Percentiles rank a stretch among this genome's conserved stretches.
Evolutionary conservation across 768 basidiomycete genomes (phyloP).

Genomic region (Crassisporium funariophilum): DNA sequence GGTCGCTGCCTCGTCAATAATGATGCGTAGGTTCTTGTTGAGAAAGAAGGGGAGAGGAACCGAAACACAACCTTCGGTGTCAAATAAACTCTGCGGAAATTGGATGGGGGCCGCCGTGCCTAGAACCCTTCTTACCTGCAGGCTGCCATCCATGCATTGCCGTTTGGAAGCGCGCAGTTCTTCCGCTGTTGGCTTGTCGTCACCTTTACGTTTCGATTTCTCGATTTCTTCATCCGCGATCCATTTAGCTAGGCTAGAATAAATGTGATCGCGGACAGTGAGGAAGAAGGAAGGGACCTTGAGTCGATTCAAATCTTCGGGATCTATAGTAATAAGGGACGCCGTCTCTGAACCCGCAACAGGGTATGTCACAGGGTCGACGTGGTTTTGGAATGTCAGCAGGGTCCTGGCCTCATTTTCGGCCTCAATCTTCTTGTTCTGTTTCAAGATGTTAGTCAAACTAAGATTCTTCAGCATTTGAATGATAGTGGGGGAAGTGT

Average conservation of each 20-base stretch:
- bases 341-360: conserved; percentile 9
- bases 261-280: not conserved
- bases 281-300: conserved; percentile 1
- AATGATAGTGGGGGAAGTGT: not conserved
- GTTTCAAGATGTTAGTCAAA: not conserved
- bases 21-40: conserved; percentile 19
- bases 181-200: not conserved
- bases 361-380: not conserved
- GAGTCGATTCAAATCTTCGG: not conserved
- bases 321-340: conserved; percentile 10
- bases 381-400: conserved; percentile 1
- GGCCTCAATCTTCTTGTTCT: conserved; percentile 11
- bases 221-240: not conserved
- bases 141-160: not conserved
- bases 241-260: not conserved
- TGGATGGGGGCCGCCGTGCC: no score
- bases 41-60: conserved; percentile 27
- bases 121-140: no score
- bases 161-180: not conserved
- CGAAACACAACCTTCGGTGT: conserved; percentile 12
- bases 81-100: not conserved
- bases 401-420: conserved; percentile 1
- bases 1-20: conserved; percentile 19
- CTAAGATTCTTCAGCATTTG: not conserved
- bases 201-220: not conserved